phyloP scores from a whole-genome alignment of 148 eudicot species.

The Diospyros kaki region DNA sequence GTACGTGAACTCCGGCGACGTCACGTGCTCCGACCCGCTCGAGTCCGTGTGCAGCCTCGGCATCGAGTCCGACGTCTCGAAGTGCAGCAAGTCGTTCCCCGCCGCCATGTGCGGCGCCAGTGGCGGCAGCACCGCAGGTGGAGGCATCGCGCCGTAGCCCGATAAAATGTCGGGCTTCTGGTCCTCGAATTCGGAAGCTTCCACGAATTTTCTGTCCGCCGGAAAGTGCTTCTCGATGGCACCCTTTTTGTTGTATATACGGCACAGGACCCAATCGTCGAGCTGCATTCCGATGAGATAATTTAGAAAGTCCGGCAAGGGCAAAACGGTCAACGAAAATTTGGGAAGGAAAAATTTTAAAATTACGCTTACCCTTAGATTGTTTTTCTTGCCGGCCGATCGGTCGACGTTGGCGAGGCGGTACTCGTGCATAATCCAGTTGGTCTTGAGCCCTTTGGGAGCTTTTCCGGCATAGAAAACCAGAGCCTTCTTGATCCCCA shows the following conservation, averaged over 20 bases:
- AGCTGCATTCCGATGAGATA: constrained; percentile 31
- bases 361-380: constrained; percentile 36
- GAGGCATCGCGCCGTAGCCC: not conserved
- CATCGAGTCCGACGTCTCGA: constrained; percentile 55
- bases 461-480: constrained; percentile 71
- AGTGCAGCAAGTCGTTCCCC: constrained; percentile 30
- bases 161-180: constrained; percentile 32
- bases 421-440: constrained; percentile 78
- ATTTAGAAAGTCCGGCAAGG: not conserved
- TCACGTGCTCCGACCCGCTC: constrained; percentile 42
- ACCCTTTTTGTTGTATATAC: constrained; percentile 83
- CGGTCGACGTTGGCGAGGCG: constrained; percentile 62
- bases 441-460: constrained; percentile 54
- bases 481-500: constrained; percentile 60
- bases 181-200: constrained; percentile 33
- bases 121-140: constrained; percentile 10
- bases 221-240: constrained; percentile 31
- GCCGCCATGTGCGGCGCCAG: not conserved
- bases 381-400: constrained; percentile 42
- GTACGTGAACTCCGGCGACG: constrained; percentile 46
- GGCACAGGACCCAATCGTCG: constrained; percentile 78
- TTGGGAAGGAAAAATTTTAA: not conserved
- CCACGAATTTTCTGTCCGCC: not conserved
- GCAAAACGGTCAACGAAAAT: not conserved
- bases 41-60: constrained; percentile 63